A percentile compares a stretch with the other conserved stretches of the same genome.
Evolutionary conservation across 352 stramenopile species (phyloP).

Genomic region (Phytophthora podocarpi): DNA sequence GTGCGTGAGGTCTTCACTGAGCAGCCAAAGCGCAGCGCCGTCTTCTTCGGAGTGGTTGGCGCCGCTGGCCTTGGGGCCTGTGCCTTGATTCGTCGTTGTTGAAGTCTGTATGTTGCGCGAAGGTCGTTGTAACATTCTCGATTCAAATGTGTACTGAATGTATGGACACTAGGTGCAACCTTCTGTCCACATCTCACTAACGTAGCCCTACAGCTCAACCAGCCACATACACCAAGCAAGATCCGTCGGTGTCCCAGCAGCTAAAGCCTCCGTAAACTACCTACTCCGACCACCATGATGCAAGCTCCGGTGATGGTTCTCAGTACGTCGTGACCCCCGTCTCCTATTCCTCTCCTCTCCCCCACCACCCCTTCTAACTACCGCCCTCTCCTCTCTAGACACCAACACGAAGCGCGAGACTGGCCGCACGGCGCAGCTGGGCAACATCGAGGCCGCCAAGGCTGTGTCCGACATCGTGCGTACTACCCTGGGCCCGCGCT

Average conservation of each 20-base stretch:
- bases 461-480: slow-evolving; percentile 98
- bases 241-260: too few species aligned
- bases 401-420: slow-evolving; percentile 98
- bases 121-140: too few species aligned
- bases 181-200: background rate
- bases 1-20: slow-evolving; percentile 38
- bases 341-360: background rate
- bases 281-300: slow-evolving; percentile 60
- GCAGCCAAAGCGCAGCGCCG: slow-evolving; percentile 32
- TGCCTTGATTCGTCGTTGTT: too few species aligned
- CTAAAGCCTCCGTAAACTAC: background rate
- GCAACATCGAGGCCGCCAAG: slow-evolving; percentile 98
- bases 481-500: slow-evolving; percentile 98
- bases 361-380: background rate
- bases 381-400: slow-evolving; percentile 50
- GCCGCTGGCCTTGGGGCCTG: slow-evolving; percentile 29
- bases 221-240: slow-evolving; percentile 26
- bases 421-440: slow-evolving; percentile 97
- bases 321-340: slow-evolving; percentile 70
- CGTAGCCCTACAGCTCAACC: slow-evolving; percentile 16
- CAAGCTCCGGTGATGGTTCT: slow-evolving; percentile 95
- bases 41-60: slow-evolving; percentile 39
- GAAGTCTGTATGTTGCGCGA: too few species aligned
- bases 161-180: background rate
- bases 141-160: background rate